Base-by-base conservation (phyloP, 2,329 filamentous ascomycete species). In the Penicillium occitanis region DNA sequence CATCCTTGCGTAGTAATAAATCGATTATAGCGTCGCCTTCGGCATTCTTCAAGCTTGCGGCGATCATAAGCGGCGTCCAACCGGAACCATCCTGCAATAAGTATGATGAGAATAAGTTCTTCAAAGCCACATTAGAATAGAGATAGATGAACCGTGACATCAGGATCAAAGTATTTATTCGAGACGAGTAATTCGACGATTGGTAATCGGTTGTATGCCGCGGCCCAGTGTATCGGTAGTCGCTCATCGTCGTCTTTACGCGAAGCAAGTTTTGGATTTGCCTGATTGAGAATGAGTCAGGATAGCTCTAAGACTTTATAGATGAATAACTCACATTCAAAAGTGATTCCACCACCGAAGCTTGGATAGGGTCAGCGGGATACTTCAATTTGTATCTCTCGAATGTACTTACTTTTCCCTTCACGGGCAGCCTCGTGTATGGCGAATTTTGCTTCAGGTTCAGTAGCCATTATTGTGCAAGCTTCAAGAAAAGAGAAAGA, bases 181-280 rank as follows among this genome's bases (percentile, higher is more conserved):
- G 91, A 85, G 1, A 90, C 85, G 3, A 98, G 83, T 22, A 94
- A 76, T 60, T 90, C 83, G 19, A 91, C 88, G 67, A 97, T 92
- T 28, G 89, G 86, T 6, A 90, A 79, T 70, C 88, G 89, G 76
- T 95, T 96, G 77, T 91, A 90, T 25, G 93, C 95, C 1, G 88
- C 87, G 0, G 95, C 94, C 95, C 95, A 99, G 83, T 99, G 95
- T 66, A 98, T 88, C 2, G 95, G 90, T 44, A 97, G 86, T 53
- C 95, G 91, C 17, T 92, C 92, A 77, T 99, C 95, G 59, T 91
- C 90, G 73, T 99, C 95, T 73, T 82, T 83, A 73, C 88, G 87
- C 66, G 81, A 84, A 30, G 91, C 89, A 46, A 96, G 86, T 73
- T 91, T 93, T 2, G 91, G 89, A 74, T 96, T 93, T 70, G 89